These are phyloP conservation scores for Pulveroboletus sp. DNA, from an alignment of 768 basidiomycete species.

Conservation along the genomic window DNA sequence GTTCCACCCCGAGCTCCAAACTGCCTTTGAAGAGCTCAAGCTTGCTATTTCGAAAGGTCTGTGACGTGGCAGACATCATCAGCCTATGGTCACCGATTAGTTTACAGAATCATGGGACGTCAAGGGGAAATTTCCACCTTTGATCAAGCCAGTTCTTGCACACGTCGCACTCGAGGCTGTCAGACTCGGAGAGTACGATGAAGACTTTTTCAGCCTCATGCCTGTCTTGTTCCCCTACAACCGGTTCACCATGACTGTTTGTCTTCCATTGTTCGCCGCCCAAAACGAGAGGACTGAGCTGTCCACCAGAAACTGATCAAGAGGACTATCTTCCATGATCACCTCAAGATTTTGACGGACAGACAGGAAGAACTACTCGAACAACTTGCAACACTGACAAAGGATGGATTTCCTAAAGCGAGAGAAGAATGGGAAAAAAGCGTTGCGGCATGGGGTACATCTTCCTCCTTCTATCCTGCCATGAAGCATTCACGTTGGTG, in stretches of 20 bases:
- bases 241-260: slow-evolving; percentile 85
- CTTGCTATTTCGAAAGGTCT: slow-evolving; percentile 57
- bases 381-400: slow-evolving; percentile 57
- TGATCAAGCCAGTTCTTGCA: slow-evolving; percentile 68
- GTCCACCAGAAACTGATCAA: slow-evolving; percentile 80
- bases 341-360: slow-evolving; percentile 58
- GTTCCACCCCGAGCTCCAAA: slow-evolving; percentile 70
- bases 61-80: neutral
- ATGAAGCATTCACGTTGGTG: neutral
- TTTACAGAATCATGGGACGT: slow-evolving; percentile 64
- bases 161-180: slow-evolving; percentile 74
- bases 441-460: slow-evolving; percentile 63
- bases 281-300: slow-evolving; percentile 6
- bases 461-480: neutral
- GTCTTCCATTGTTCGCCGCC: slow-evolving; percentile 22
- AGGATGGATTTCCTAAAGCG: slow-evolving; percentile 62
- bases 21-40: slow-evolving; percentile 56
- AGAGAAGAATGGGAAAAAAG: slow-evolving; percentile 75
- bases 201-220: slow-evolving; percentile 87
- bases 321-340: slow-evolving; percentile 76
- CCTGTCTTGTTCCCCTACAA: slow-evolving; percentile 90
- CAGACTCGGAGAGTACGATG: slow-evolving; percentile 82
- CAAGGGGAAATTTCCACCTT: slow-evolving; percentile 87
- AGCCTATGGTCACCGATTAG: neutral
- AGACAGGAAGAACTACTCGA: slow-evolving; percentile 65